Conservation (phyloP, 2,329 filamentous ascomycete genomes). For the Stemphylium vesicarium region DNA sequence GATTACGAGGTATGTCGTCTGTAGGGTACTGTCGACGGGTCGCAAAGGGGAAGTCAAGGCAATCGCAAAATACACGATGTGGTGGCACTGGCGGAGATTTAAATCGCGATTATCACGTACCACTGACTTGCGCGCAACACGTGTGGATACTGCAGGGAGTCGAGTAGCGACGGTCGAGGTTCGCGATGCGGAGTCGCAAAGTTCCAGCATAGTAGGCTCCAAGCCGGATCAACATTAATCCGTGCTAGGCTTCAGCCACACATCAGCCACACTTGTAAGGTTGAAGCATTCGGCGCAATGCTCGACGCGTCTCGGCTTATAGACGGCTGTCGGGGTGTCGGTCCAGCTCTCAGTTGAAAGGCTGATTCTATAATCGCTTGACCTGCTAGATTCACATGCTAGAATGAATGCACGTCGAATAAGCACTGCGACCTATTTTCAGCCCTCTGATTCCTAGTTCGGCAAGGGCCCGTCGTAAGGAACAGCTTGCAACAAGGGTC, state of each 20-base stretch:
- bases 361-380: background rate
- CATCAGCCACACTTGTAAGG: constrained; percentile 7
- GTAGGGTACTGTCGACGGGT: constrained; percentile 11
- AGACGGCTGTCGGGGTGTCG: constrained; percentile 2
- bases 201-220: constrained; percentile 9
- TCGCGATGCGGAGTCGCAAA: constrained; percentile 15
- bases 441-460: constrained; percentile 30
- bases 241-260: constrained; percentile 3
- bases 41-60: constrained; percentile 1
- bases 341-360: background rate
- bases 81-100: constrained; percentile 6
- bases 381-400: background rate
- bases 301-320: constrained; percentile 1
- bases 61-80: background rate
- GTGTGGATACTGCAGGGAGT: constrained; percentile 5
- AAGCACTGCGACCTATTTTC: constrained; percentile 23
- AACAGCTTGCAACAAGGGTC: constrained; percentile 42
- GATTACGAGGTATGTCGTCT: constrained; percentile 13
- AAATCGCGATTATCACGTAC: background rate
- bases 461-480: constrained; percentile 24
- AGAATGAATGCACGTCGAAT: background rate
- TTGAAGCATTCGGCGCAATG: constrained; percentile 19
- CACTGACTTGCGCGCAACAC: constrained; percentile 9
- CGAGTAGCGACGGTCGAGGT: constrained; percentile 5
- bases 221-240: constrained; percentile 11